Conservation (phyloP, 1,284 basidiomycete genomes). For the Ustilago bromivora region DNA sequence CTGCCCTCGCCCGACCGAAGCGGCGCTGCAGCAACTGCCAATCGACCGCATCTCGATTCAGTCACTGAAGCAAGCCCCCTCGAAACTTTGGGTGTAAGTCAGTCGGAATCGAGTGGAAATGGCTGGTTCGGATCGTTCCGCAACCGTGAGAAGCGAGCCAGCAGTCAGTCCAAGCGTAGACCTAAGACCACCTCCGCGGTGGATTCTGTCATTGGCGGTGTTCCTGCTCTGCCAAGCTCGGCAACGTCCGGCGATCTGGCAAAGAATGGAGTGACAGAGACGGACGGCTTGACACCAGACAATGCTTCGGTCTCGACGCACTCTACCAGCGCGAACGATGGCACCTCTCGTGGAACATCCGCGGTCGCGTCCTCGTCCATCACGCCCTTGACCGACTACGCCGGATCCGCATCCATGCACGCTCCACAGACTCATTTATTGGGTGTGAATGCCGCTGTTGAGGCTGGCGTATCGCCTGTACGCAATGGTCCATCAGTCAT, state of each 20-base stretch:
- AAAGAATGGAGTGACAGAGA: conserved; percentile 8
- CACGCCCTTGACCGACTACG: conserved; percentile 28
- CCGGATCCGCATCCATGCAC: conserved; percentile 14
- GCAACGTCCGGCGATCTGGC: conserved; percentile 19
- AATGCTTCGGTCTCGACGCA: conserved; percentile 41
- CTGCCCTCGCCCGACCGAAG: conserved; percentile 32
- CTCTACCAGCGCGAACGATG: conserved; percentile 36
- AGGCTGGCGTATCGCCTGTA: conserved; percentile 13
- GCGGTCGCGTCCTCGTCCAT: conserved; percentile 16
- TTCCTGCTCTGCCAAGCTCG: conserved; percentile 14
- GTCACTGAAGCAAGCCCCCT: conserved; percentile 33
- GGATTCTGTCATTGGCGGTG: conserved; percentile 15
- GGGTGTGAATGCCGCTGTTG: not conserved
- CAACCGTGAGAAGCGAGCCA: conserved; percentile 43
- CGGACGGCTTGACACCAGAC: conserved; percentile 24
- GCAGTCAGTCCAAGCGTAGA: conserved; percentile 41
- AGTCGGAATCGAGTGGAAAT: conserved; percentile 25
- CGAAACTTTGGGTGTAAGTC: conserved; percentile 13
- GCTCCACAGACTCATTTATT: not conserved
- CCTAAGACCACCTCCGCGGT: conserved; percentile 40
- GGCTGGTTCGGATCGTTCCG: conserved; percentile 56
- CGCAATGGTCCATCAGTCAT: conserved; percentile 15
- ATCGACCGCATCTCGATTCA: conserved; percentile 34
- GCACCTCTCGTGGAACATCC: conserved; percentile 22
- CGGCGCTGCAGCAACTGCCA: conserved; percentile 25